Evolutionary conservation across 371 early-diverging fungal genomes (phyloP).

Genomic region (Zychaea mexicana): DNA sequence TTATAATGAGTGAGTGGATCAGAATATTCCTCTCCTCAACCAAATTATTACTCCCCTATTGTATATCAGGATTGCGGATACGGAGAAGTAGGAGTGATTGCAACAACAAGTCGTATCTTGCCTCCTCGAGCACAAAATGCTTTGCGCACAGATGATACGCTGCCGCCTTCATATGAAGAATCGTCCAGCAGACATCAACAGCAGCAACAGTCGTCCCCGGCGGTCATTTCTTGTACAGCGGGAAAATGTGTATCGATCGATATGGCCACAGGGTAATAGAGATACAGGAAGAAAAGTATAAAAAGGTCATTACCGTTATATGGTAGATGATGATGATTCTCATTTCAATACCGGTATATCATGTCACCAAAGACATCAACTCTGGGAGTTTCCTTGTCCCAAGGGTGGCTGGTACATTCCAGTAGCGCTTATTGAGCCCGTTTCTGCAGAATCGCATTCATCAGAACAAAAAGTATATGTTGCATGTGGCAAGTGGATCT

Average conservation of each 20-base stretch:
- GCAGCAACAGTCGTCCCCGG: slow-evolving; percentile 1
- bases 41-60: no score
- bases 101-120: slow-evolving; percentile 11
- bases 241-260: slow-evolving; percentile 33
- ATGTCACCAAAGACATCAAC: neutral
- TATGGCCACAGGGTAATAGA: neutral
- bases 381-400: slow-evolving; percentile 32
- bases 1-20: neutral
- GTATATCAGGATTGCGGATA: slow-evolving; percentile 22
- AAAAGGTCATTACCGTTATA: neutral
- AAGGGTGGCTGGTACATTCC: slow-evolving; percentile 29
- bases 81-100: slow-evolving; percentile 16
- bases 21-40: neutral
- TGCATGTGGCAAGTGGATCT: slow-evolving; percentile 28
- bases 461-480: slow-evolving; percentile 12
- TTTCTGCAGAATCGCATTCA: neutral
- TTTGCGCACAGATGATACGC: neutral
- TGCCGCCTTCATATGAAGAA: neutral
- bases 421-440: slow-evolving; percentile 20
- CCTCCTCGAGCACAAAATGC: neutral
- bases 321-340: no score
- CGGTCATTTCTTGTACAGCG: slow-evolving; percentile 8
- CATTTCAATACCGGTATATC: neutral
- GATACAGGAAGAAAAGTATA: no score
- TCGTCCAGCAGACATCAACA: neutral